These are phyloP conservation scores for Copromyces sp. DNA, from an alignment of 495 filamentous ascomycete species.

Conservation along the genomic window DNA sequence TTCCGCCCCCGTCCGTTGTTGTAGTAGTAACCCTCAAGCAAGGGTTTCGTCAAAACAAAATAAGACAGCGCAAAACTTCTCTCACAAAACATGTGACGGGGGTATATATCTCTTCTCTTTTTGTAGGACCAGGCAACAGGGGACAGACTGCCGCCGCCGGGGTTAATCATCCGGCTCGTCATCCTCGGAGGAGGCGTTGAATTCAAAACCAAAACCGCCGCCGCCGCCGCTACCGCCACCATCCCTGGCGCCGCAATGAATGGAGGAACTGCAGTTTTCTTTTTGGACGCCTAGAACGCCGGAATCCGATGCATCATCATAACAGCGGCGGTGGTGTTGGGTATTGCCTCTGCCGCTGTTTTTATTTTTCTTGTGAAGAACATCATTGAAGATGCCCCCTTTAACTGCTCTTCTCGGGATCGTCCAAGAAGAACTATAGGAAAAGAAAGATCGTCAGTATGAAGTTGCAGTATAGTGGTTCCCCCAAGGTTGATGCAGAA, in stretches of 20 bases:
- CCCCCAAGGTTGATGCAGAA: neutral
- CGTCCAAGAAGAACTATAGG: conserved; percentile 78
- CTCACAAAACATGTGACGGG: neutral
- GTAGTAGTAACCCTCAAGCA: neutral
- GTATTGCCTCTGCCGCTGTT: neutral
- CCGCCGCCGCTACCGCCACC: conserved; percentile 16
- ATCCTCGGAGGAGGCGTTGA: conserved; percentile 24
- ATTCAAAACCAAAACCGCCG: conserved; percentile 18
- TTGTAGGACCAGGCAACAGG: conserved; percentile 45
- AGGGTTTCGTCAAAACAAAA: neutral
- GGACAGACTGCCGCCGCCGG: conserved; percentile 38
- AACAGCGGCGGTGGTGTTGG: conserved; percentile 8
- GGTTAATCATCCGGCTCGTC: conserved; percentile 35
- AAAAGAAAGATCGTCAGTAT: conserved; percentile 8
- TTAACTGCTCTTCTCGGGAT: conserved; percentile 58
- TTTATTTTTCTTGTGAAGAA: conserved; percentile 20
- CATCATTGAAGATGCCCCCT: conserved; percentile 36
- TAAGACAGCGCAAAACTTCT: neutral
- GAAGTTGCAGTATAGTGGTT: neutral
- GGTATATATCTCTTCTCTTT: neutral
- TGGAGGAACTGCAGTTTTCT: neutral
- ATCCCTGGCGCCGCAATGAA: neutral
- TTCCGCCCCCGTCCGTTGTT: neutral
- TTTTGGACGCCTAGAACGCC: conserved; percentile 38
- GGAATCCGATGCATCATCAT: conserved; percentile 29